Percentiles rank a stretch among this genome's conserved stretches.
These are phyloP conservation scores for Cystobasidiaceae sp. DNA, from an alignment of 1,284 basidiomycete genomes.

Conservation along the genomic window DNA sequence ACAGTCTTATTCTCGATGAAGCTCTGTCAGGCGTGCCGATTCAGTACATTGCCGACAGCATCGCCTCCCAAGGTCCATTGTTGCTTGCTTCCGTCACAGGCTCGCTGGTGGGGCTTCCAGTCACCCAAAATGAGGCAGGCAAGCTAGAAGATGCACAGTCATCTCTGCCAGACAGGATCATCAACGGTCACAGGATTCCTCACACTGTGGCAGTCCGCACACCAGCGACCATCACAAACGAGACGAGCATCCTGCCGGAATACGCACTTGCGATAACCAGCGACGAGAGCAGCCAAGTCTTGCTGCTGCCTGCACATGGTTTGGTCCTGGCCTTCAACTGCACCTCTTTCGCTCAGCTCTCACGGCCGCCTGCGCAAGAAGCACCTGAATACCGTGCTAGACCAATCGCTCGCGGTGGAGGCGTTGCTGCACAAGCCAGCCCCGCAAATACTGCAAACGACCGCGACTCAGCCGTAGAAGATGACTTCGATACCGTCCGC, in stretches of 20 bases:
- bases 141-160: neutral
- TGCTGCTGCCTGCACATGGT: constrained; percentile 21
- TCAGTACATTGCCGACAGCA: constrained; percentile 19
- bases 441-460: no score
- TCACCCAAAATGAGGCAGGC: neutral
- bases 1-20: constrained; percentile 3
- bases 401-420: no score
- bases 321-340: constrained; percentile 7
- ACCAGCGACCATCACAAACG: neutral
- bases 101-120: constrained; percentile 1
- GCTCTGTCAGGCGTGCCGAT: constrained; percentile 4
- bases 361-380: neutral
- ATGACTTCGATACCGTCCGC: neutral
- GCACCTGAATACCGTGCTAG: neutral
- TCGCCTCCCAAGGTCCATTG: neutral
- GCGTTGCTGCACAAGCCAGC: no score
- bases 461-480: neutral
- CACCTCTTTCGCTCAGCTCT: constrained; percentile 10
- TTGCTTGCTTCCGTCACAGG: neutral
- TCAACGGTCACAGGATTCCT: no score
- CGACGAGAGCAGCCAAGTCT: neutral
- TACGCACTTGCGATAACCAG: constrained; percentile 14
- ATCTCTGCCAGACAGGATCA: neutral
- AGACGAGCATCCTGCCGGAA: neutral
- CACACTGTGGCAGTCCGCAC: neutral